These are phyloP conservation scores for Candida mesenterica DNA, from an alignment of 1,139 yeast species.

Conservation along the genomic window DNA sequence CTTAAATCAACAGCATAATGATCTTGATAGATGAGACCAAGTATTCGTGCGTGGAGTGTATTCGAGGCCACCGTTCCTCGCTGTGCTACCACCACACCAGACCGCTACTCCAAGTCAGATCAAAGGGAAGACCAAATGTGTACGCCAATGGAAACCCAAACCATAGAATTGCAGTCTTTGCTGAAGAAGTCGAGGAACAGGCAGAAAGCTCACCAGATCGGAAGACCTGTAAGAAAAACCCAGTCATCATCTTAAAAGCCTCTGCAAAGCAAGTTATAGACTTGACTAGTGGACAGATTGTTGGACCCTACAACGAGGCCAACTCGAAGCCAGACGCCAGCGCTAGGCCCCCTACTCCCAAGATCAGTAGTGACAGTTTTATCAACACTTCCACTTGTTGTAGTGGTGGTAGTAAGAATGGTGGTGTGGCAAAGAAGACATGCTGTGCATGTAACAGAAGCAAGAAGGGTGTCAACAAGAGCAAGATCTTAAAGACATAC, in stretches of 20 bases:
- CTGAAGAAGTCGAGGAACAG: constrained; percentile 36
- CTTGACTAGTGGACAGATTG: constrained; percentile 42
- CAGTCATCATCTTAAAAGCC: constrained; percentile 46
- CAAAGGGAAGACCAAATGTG: constrained; percentile 77
- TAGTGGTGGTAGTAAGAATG: constrained; percentile 5
- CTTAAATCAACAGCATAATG: constrained; percentile 40
- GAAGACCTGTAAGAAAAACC: constrained; percentile 16
- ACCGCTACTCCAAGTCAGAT: constrained; percentile 81
- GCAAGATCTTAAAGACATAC: constrained; percentile 38
- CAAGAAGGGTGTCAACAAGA: constrained; percentile 25
- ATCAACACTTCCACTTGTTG: constrained; percentile 38
- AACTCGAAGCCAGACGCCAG: constrained; percentile 9
- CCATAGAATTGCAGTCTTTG: constrained; percentile 59
- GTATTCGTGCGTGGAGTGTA: constrained; percentile 88
- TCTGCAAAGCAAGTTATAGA: constrained; percentile 53
- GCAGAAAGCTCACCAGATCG: not conserved
- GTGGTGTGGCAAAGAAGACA: constrained; percentile 16
- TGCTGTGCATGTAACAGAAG: constrained; percentile 30
- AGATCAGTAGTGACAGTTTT: constrained; percentile 34
- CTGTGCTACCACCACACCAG: constrained; percentile 79
- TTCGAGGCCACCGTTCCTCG: constrained; percentile 89
- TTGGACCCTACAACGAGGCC: constrained; percentile 38
- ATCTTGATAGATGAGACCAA: constrained; percentile 81
- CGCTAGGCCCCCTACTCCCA: constrained; percentile 22
- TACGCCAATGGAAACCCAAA: constrained; percentile 47